Percentiles rank a stretch among this genome's conserved stretches.
Conservation (phyloP, 2,329 filamentous ascomycete genomes). For the Fusarium veterinarium region DNA sequence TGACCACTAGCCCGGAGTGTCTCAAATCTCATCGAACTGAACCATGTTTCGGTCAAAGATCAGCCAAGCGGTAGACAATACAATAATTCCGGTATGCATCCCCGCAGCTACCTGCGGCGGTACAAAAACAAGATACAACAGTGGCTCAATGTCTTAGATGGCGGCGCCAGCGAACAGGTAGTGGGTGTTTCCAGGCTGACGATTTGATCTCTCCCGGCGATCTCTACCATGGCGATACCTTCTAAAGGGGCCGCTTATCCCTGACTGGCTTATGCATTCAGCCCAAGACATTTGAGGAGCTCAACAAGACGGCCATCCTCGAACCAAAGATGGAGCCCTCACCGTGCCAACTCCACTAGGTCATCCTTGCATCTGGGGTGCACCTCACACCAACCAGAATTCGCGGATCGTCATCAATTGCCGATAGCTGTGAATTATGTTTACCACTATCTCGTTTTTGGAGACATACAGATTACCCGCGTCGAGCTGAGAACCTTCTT, state of each 20-base stretch:
- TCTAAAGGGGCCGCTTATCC: constrained; percentile 1
- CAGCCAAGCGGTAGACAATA: constrained; percentile 1
- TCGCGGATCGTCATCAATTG: constrained; percentile 27
- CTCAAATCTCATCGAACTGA: constrained; percentile 20
- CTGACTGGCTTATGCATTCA: constrained; percentile 11
- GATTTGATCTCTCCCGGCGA: constrained; percentile 14
- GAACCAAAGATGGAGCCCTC: constrained; percentile 17
- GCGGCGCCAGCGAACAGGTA: constrained; percentile 9
- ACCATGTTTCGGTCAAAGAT: neutral
- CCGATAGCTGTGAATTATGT: constrained; percentile 14
- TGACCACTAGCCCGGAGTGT: constrained; percentile 13
- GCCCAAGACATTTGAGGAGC: constrained; percentile 21
- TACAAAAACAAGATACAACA: constrained; percentile 11
- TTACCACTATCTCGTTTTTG: constrained; percentile 12
- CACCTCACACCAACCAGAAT: constrained; percentile 27
- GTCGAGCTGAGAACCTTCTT: constrained; percentile 25
- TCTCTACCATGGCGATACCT: constrained; percentile 22
- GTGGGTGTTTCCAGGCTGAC: constrained; percentile 15
- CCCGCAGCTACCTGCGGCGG: constrained; percentile 2
- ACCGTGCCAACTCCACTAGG: constrained; percentile 13
- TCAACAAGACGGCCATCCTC: neutral
- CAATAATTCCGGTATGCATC: constrained; percentile 26
- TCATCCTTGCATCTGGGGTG: constrained; percentile 18
- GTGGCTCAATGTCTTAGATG: constrained; percentile 37
- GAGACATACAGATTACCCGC: constrained; percentile 8